Base-by-base conservation (phyloP, 1,284 basidiomycete species). In the Ustilago sp. region DNA sequence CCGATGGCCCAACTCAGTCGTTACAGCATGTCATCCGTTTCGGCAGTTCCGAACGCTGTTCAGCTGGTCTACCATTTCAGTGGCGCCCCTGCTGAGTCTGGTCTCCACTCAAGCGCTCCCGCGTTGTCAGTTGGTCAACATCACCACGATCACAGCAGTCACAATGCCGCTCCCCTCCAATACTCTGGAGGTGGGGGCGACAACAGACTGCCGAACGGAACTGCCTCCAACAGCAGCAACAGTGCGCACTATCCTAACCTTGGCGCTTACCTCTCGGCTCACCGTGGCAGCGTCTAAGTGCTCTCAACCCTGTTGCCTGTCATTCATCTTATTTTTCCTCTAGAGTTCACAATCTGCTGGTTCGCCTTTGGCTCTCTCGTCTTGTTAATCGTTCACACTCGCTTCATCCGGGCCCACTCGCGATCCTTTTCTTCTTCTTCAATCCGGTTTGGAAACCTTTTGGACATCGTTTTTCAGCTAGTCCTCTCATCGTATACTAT, bases 231-330 rank as follows among this genome's bases (percentile, higher is more conserved):
- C 34, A 48, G 38, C 7, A 51, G 43, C 47, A 48, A 48, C 51
- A 63, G 59, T 47, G 13, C 63, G 9, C 59, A 59, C 9, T 63
- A 64, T 35, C 31, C 60, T 47, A 69, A 50, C 51, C 32, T 80
- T 7, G 77, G 77, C 23, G 79, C 79, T n/a, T 80, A 80, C 57
- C 62, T 80, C n/a, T 69, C 72, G 45, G 73, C 76, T 11, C 76
- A 80, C 41, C 73, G 79, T 23, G 77, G 77, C 51, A 80, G 79
- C 62, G 69, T 76, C 50, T 79, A 56, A 32, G 11, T 41, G 28
- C 8, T 31, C 35, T 7, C 12, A 47, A 35, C n/a, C 6, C 8
- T 8, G 8, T 32, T 15, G 17, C 23, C 6, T 41, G 28, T 41
- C 32, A 8, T 17, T 28, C 28, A 12, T 45, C 32, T 36, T 51